These are phyloP conservation scores for Boechera divaricarpa DNA, from an alignment of 345 rosid genomes.

Conservation along the genomic window DNA sequence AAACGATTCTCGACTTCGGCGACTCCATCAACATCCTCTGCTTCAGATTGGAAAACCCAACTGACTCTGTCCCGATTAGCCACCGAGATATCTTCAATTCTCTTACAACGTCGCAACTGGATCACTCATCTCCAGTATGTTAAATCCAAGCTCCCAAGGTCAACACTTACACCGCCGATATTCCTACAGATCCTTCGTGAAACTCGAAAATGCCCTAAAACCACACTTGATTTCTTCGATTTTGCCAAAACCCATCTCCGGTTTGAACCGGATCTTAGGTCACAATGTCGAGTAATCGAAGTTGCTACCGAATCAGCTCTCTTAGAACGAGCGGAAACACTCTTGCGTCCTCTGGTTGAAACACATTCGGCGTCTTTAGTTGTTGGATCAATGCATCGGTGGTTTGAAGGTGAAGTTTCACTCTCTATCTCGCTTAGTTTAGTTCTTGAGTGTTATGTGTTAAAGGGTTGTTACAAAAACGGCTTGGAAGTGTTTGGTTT, in stretches of 20 bases:
- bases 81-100: constrained; percentile 60
- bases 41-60: constrained; percentile 58
- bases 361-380: constrained; percentile 46
- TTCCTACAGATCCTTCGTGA: constrained; percentile 61
- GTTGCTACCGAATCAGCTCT: constrained; percentile 46
- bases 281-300: constrained; percentile 54
- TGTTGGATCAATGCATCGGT: constrained; percentile 51
- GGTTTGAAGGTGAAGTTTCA: constrained; percentile 53
- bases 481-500: constrained; percentile 55
- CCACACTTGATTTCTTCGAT: constrained; percentile 65
- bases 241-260: constrained; percentile 54
- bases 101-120: constrained; percentile 65
- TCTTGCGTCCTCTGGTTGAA: constrained; percentile 52
- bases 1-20: constrained; percentile 51
- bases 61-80: constrained; percentile 49
- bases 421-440: constrained; percentile 48
- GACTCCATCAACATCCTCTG: constrained; percentile 36
- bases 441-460: constrained; percentile 53
- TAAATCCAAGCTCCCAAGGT: constrained; percentile 46
- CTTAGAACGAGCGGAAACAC: constrained; percentile 42
- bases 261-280: constrained; percentile 61
- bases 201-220: constrained; percentile 52
- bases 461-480: constrained; percentile 47
- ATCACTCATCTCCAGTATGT: constrained; percentile 49
- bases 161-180: constrained; percentile 54